phyloP scores from a whole-genome alignment of 1,139 yeast genomes.

The Taphrina pruni region DNA sequence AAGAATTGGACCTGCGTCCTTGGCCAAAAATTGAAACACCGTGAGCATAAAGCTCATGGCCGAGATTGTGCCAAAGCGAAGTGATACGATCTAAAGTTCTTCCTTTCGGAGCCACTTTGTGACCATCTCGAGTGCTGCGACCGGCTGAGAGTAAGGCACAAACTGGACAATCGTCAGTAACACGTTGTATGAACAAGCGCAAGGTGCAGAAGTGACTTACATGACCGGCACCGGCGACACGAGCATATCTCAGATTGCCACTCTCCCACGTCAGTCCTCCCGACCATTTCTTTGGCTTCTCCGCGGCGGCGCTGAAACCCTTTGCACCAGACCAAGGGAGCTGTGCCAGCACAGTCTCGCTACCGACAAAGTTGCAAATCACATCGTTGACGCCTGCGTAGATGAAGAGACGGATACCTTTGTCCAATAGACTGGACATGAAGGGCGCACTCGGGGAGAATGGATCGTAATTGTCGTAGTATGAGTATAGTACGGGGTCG shows the following conservation, averaged over 20 bases:
- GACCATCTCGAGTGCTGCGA: slow-evolving; percentile 72
- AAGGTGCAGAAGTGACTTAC: not conserved
- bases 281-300: slow-evolving; percentile 54
- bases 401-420: slow-evolving; percentile 71
- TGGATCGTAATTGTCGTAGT: slow-evolving; percentile 15
- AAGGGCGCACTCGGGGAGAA: slow-evolving; percentile 30
- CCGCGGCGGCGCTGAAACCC: slow-evolving; percentile 50
- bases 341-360: slow-evolving; percentile 74
- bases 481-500: slow-evolving; percentile 70
- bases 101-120: slow-evolving; percentile 64
- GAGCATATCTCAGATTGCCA: slow-evolving; percentile 64
- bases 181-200: not conserved
- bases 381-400: slow-evolving; percentile 91
- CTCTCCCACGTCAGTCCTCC: slow-evolving; percentile 52
- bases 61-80: too few relatives aligned
- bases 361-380: slow-evolving; percentile 90
- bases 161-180: slow-evolving; percentile 49
- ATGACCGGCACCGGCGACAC: slow-evolving; percentile 71
- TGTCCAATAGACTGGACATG: slow-evolving; percentile 51
- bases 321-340: slow-evolving; percentile 65
- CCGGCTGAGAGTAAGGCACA: slow-evolving; percentile 81
- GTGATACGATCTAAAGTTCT: not conserved
- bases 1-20: too few relatives aligned
- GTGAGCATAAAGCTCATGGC: too few relatives aligned
- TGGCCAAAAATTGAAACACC: too few relatives aligned